A percentile compares a stretch with the other conserved stretches of the same genome.
Conservation (phyloP, 2,329 filamentous ascomycete genomes). For the Falciphora oryzae region DNA sequence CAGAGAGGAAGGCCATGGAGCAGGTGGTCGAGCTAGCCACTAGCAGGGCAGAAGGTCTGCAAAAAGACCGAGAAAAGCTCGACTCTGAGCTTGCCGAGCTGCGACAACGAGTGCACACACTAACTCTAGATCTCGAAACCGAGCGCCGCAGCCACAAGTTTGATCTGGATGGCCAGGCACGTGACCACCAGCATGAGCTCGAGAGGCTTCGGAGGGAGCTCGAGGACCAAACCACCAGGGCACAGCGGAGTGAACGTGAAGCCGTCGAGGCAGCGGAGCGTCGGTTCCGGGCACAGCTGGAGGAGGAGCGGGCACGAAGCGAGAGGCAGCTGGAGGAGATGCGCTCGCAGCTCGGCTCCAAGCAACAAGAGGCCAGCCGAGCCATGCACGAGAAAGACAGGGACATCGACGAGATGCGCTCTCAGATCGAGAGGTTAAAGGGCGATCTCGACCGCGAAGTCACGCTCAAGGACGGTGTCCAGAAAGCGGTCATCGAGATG, state of each 20-base stretch:
- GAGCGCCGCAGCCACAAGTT: slow-evolving; percentile 40
- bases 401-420: slow-evolving; percentile 44
- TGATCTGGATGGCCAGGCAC: slow-evolving; percentile 48
- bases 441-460: slow-evolving; percentile 58
- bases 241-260: slow-evolving; percentile 59
- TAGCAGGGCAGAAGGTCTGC: slow-evolving; percentile 39
- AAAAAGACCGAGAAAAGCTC: slow-evolving; percentile 28
- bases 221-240: slow-evolving; percentile 49
- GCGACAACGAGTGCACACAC: slow-evolving; percentile 39
- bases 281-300: slow-evolving; percentile 57
- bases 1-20: slow-evolving; percentile 64
- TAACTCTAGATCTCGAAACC: slow-evolving; percentile 34
- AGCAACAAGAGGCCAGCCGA: slow-evolving; percentile 45
- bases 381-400: slow-evolving; percentile 46
- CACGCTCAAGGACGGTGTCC: slow-evolving; percentile 47
- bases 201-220: slow-evolving; percentile 47
- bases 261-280: slow-evolving; percentile 60
- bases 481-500: slow-evolving; percentile 50
- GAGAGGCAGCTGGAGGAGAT: slow-evolving; percentile 61
- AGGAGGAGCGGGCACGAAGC: slow-evolving; percentile 55
- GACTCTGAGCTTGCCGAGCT: slow-evolving; percentile 57
- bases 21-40: slow-evolving; percentile 72
- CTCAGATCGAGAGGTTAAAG: slow-evolving; percentile 39
- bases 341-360: slow-evolving; percentile 43
- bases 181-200: slow-evolving; percentile 49